Conservation (phyloP, 2,329 filamentous ascomycete genomes). For the Huntiella savannae region DNA sequence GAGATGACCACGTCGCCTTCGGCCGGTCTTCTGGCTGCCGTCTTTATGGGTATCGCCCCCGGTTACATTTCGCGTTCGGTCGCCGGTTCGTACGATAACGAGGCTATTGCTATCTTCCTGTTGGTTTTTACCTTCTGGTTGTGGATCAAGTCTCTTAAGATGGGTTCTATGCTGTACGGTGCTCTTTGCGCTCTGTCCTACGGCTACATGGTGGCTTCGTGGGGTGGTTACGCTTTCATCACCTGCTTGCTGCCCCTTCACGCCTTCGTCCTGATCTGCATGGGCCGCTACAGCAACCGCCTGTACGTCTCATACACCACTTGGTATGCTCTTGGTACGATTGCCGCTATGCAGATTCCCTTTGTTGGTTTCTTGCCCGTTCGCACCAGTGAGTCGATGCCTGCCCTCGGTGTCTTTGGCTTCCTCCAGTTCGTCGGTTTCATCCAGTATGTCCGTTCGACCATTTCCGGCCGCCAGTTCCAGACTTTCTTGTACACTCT, state of each 20-base stretch:
- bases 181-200: conserved; percentile 90
- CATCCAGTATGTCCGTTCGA: conserved; percentile 75
- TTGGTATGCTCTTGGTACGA: conserved; percentile 89
- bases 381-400: conserved; percentile 96
- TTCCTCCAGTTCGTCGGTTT: conserved; percentile 86
- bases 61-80: conserved; percentile 97
- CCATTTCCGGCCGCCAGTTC: conserved; percentile 83
- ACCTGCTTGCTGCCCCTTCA: conserved; percentile 92
- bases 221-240: conserved; percentile 99
- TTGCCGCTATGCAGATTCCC: conserved; percentile 98
- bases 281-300: conserved; percentile 88
- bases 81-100: conserved; percentile 96
- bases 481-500: conserved; percentile 68
- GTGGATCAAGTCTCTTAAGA: conserved; percentile 97
- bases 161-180: conserved; percentile 92
- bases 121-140: conserved; percentile 97
- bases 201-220: conserved; percentile 98
- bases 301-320: conserved; percentile 95
- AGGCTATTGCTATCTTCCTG: conserved; percentile 97
- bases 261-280: conserved; percentile 81
- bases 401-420: conserved; percentile 89
- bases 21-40: conserved; percentile 80
- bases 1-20: conserved; percentile 95
- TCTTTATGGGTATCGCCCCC: conserved; percentile 93
- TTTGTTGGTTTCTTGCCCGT: conserved; percentile 96